A percentile compares a stretch with the other conserved stretches of the same genome.
Evolutionary conservation across 2,329 filamentous ascomycete species (phyloP).

Genomic region (Penicillium psychrosexuale): DNA sequence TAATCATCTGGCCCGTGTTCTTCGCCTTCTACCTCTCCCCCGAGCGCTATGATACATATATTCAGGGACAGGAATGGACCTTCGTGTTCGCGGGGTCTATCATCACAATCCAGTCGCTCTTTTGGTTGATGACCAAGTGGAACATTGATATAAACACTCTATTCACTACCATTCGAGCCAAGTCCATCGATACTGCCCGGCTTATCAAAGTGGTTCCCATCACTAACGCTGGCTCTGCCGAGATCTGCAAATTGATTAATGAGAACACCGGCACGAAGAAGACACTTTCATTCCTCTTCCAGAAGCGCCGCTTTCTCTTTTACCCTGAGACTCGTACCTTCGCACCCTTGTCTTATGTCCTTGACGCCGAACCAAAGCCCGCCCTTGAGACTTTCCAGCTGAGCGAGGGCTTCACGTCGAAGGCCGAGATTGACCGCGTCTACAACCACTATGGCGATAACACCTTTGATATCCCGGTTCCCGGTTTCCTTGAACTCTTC

Average conservation of each 20-base stretch:
- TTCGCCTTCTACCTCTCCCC: slow-evolving; percentile 79
- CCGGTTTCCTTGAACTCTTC: slow-evolving; percentile 92
- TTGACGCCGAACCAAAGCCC: slow-evolving; percentile 84
- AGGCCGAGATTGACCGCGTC: slow-evolving; percentile 72
- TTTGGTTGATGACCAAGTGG: slow-evolving; percentile 98
- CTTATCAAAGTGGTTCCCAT: slow-evolving; percentile 91
- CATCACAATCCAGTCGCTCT: slow-evolving; percentile 78
- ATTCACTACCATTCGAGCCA: slow-evolving; percentile 74
- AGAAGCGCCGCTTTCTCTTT: slow-evolving; percentile 95
- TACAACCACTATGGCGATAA: slow-evolving; percentile 94
- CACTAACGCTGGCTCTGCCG: slow-evolving; percentile 81
- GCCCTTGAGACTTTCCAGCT: slow-evolving; percentile 73
- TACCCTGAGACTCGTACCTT: slow-evolving; percentile 70
- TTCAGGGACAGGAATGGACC: slow-evolving; percentile 94
- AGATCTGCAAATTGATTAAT: slow-evolving; percentile 77
- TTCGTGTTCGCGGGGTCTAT: slow-evolving; percentile 91
- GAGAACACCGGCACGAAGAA: slow-evolving; percentile 72
- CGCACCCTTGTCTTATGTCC: slow-evolving; percentile 73
- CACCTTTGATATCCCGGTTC: slow-evolving; percentile 95
- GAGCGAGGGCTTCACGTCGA: slow-evolving; percentile 69
- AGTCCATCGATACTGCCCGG: slow-evolving; percentile 67
- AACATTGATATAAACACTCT: slow-evolving; percentile 79
- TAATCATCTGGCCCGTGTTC: slow-evolving; percentile 88
- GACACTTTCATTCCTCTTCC: slow-evolving; percentile 87
- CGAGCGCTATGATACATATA: slow-evolving; percentile 84